Base-by-base conservation (phyloP, 129 eudicot species). In the Rutidosis leptorrhynchoides region DNA sequence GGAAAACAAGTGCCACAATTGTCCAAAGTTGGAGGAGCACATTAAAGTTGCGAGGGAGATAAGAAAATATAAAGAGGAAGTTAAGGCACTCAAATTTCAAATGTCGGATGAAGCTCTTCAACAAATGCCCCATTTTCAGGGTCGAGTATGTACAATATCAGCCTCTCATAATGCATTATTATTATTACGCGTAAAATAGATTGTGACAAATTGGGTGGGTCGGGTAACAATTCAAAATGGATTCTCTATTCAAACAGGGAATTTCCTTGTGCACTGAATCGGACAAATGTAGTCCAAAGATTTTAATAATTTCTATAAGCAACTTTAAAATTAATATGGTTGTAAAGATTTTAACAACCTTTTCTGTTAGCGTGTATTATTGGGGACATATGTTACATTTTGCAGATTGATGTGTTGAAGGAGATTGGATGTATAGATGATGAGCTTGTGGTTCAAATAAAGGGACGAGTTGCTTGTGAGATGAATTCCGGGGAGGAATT, bases 101-200 rank as follows among this genome's bases (percentile, higher is more conserved):
- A 94, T 94, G 99, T 94, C 99, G 9, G 99, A 94, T 82, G 96
- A 94, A 83, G 99, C 99, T 66, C 99, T 94, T 79, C 82, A 86
- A 79, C 97, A 94, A 71, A 94, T 94, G 99, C 99, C 99, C 6
- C 86, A 86, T 65, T 94, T 94, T 81, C 99, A 94, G 95, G 99
- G 99, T 21, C 99, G 99, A 70, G 99, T 94, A 86, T 62, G 96
- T 73, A n/a, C 21, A 55, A 16, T 53, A 7, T 12, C 53, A 3
- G 22, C 33, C 8, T 53, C 3, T 16, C 46, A 2, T 20, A 32
- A 28, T 32, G 49, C 30, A 56, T 58, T 28, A 52, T 52, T 64
- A 9, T 45, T 28, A 52, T 52, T 64, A 9, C 35, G 29, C 30
- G 11, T 29, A 16, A 40, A 40, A 40, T 40, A 11, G 46, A 40